A percentile compares a stretch with the other conserved stretches of the same genome.
Evolutionary conservation across 1,284 basidiomycete genomes (phyloP).

Genomic region (Vanrija pseudolonga): DNA sequence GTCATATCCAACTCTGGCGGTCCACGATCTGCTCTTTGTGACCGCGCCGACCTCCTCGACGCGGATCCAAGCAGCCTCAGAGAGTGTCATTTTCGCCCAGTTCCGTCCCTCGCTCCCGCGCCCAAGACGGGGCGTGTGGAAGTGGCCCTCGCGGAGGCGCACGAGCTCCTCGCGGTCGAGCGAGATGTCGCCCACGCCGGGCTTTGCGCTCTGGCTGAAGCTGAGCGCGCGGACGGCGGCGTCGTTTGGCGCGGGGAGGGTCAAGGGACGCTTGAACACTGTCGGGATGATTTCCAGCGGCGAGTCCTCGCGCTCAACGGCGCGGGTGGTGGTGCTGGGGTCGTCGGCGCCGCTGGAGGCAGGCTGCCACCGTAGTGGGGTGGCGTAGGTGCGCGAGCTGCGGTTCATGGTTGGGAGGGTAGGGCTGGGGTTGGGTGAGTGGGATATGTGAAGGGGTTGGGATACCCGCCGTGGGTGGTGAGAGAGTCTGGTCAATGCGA

Average conservation of each 20-base stretch:
- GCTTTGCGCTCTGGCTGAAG: conserved; percentile 1
- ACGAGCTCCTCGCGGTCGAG: conserved; percentile 16
- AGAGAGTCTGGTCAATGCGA: no score
- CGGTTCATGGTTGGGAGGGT: no score
- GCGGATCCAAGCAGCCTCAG: conserved; percentile 24
- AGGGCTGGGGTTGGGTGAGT: no score
- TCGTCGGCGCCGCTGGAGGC: no score
- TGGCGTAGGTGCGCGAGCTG: no score
- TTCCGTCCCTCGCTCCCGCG: conserved; percentile 6
- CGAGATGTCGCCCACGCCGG: conserved; percentile 1
- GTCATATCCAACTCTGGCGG: conserved; percentile 18
- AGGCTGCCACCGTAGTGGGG: no score
- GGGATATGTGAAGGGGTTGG: no score
- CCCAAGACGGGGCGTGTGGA: conserved; percentile 3
- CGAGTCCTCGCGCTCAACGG: no score
- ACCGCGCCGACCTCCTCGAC: conserved; percentile 26
- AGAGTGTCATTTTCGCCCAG: conserved; percentile 16
- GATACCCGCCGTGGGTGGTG: no score
- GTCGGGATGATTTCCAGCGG: conserved; percentile 9
- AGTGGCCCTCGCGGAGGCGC: conserved; percentile 20
- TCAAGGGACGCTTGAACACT: conserved; percentile 7
- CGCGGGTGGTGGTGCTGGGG: no score
- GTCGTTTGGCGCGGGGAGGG: conserved; percentile 12
- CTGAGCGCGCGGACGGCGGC: conserved; percentile 11
- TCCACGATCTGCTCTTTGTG: conserved; percentile 19